A percentile compares a stretch with the other conserved stretches of the same genome.
Evolutionary conservation across 495 filamentous ascomycete genomes (phyloP).

Genomic region (Aspergillus nidulans): DNA sequence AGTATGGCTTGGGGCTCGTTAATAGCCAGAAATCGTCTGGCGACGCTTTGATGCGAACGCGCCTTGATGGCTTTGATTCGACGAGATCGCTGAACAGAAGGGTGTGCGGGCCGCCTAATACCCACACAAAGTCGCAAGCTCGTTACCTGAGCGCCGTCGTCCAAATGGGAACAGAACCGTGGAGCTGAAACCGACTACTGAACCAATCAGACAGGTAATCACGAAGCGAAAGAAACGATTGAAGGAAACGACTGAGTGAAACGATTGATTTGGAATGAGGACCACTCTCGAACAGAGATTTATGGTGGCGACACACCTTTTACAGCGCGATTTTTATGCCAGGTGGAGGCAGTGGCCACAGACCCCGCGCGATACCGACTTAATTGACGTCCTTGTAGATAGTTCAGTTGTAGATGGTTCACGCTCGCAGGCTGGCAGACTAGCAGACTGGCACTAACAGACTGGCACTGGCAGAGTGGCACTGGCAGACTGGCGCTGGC

Average conservation of each 20-base stretch:
- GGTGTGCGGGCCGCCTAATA: neutral
- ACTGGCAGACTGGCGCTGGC: no score
- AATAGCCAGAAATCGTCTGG: neutral
- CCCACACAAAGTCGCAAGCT: neutral
- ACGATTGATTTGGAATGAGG: neutral
- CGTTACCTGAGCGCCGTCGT: neutral
- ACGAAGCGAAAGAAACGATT: neutral
- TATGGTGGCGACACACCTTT: neutral
- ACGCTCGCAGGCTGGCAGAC: no score
- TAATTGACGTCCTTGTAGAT: no score
- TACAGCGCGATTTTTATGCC: no score
- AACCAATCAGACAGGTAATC: neutral
- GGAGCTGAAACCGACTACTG: neutral
- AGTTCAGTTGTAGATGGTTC: no score
- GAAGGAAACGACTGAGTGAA: neutral
- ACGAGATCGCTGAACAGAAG: neutral
- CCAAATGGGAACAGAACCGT: neutral
- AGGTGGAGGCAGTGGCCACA: no score
- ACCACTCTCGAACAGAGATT: neutral
- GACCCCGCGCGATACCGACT: no score
- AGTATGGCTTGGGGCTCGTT: neutral
- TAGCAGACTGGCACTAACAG: no score
- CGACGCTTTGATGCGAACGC: neutral
- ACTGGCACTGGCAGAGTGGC: no score
- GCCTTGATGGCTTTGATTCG: neutral